Base-by-base conservation (phyloP, 2,329 filamentous ascomycete genomes). In the Claviceps pusilla region DNA sequence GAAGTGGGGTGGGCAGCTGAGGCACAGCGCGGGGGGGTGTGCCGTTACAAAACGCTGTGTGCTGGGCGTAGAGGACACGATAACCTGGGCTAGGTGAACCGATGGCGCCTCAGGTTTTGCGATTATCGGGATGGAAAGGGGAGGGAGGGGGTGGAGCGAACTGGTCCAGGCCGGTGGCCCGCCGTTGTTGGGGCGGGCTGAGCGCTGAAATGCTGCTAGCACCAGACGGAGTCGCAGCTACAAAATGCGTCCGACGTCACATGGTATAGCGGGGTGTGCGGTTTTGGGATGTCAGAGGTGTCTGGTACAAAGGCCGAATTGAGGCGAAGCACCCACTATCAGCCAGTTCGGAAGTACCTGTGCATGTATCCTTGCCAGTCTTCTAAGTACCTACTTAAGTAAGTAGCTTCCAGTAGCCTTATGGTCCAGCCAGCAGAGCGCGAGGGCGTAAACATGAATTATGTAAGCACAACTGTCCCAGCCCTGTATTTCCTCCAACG, bases 71-170 rank as follows among this genome's bases (percentile, higher is more conserved):
- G 41, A 42, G 55, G 37, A 28, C 33, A n/a, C 35, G 19, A 39
- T 39, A 24, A 6, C 24, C 16, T 51, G 35, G 53, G 9, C 48
- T 61, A 62, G 41, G 57, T 62, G 59, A 65, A 64, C 64, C 57
- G 60, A 62, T 60, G 60, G 61, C 60, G 59, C 55, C 58, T 57
- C 59, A 51, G 50, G 50, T 57, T 60, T 61, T 67, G 65, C 64
- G 63, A 67, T 65, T 66, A 65, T 59, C 63, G 60, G 61, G 60
- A 59, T 39, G 53, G 42, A 48, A 54, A 56, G 53, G 55, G 45
- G 28, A 14, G 14, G 29, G 35, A n/a, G 12, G 43, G 48, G 24
- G 48, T 24, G 37, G 33, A 19, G 48, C 19, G 29, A 11, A 1
- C 35, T 37, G 35, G 35, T 48, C 12, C 16, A 45, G n/a, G 47